Percentiles rank a stretch among this genome's conserved stretches.
Evolutionary conservation across 495 filamentous ascomycete genomes (phyloP).

Genomic region (Penicillium turbatum): DNA sequence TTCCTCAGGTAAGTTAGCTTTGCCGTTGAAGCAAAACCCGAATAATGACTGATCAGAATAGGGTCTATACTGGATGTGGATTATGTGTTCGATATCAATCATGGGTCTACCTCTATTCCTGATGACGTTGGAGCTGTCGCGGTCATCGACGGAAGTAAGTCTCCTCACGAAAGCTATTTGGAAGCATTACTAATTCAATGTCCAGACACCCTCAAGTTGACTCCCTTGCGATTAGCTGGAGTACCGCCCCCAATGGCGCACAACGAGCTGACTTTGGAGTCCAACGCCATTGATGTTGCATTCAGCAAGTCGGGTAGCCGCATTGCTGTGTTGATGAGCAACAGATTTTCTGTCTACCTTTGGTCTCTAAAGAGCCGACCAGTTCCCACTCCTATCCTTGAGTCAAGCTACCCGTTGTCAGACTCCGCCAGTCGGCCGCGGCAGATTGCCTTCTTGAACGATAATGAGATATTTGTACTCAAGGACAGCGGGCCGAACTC

Average conservation of each 20-base stretch:
- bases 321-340: slow-evolving; percentile 67
- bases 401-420: slow-evolving; percentile 44
- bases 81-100: slow-evolving; percentile 62
- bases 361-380: slow-evolving; percentile 55
- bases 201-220: slow-evolving; percentile 65
- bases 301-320: slow-evolving; percentile 61
- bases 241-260: slow-evolving; percentile 91
- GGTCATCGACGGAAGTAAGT: slow-evolving; percentile 79
- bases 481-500: slow-evolving; percentile 31
- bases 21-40: too few relatives aligned
- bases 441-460: slow-evolving; percentile 42
- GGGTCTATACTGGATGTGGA: slow-evolving; percentile 56
- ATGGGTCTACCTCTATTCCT: slow-evolving; percentile 64
- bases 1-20: slow-evolving; percentile 30
- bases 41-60: slow-evolving; percentile 31
- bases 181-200: slow-evolving; percentile 18
- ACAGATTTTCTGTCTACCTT: slow-evolving; percentile 58
- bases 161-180: background rate
- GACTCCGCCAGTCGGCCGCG: slow-evolving; percentile 35
- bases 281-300: slow-evolving; percentile 67
- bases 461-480: slow-evolving; percentile 44
- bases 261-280: slow-evolving; percentile 61
- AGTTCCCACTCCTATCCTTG: slow-evolving; percentile 41
- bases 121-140: slow-evolving; percentile 76
- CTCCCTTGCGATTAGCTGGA: slow-evolving; percentile 76